A percentile compares a stretch with the other conserved stretches of the same genome.
Conservation (phyloP, 495 filamentous ascomycete genomes). For the Podospora anserina region DNA sequence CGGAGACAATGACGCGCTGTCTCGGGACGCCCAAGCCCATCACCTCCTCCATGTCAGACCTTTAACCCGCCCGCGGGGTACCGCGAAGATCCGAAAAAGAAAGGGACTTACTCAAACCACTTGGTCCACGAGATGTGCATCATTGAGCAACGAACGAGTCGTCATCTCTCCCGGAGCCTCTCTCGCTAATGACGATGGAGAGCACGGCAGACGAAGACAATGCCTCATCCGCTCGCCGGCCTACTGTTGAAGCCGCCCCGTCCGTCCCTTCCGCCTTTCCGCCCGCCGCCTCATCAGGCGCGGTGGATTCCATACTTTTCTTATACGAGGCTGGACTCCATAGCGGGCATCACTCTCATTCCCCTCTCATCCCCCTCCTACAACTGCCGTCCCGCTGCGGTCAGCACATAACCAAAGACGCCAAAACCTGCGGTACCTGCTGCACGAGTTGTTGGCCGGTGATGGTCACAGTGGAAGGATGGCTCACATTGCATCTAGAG, state of each 20-base stretch:
- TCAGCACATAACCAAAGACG: background rate
- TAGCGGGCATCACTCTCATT: background rate
- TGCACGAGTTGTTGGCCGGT: background rate
- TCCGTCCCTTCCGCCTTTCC: background rate
- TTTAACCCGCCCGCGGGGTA: background rate
- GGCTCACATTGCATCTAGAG: background rate
- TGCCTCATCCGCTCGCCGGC: background rate
- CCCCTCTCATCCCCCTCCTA: background rate
- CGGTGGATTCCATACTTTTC: background rate
- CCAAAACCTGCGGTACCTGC: background rate
- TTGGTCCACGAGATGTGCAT: background rate
- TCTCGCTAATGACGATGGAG: background rate
- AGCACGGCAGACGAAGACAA: background rate
- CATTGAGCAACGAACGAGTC: background rate
- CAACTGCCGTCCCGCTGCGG: slow-evolving; percentile 3
- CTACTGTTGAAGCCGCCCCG: background rate
- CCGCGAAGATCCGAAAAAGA: background rate
- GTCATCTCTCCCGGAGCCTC: background rate
- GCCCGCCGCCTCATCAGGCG: background rate
- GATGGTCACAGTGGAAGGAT: background rate
- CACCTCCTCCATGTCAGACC: background rate
- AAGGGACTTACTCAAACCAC: background rate
- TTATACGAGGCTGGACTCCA: background rate
- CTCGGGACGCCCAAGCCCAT: background rate
- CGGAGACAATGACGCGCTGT: background rate